These are phyloP conservation scores for Pyrenophora teres DNA, from an alignment of 2,329 filamentous ascomycete species.

Conservation along the genomic window DNA sequence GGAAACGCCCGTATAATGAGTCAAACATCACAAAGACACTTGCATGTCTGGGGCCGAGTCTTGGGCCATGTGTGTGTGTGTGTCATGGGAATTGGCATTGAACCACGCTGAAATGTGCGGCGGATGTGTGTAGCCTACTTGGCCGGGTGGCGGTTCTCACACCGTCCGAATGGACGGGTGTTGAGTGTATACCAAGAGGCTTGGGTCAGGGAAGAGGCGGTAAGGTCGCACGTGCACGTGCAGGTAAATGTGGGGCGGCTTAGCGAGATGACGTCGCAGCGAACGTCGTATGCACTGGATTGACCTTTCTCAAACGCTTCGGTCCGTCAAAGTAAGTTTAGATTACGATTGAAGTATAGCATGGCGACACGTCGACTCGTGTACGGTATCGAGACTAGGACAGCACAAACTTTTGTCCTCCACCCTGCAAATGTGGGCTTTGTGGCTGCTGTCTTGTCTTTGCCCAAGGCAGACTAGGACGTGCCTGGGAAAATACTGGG, in stretches of 20 bases:
- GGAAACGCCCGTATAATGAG: slow-evolving; percentile 15
- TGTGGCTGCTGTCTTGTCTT: slow-evolving; percentile 4
- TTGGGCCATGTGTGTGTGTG: slow-evolving; percentile 1
- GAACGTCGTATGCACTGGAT: slow-evolving; percentile 9
- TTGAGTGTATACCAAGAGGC: slow-evolving; percentile 10
- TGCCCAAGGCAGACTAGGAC: slow-evolving; percentile 24
- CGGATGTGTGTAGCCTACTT: background rate
- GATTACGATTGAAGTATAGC: slow-evolving; percentile 1
- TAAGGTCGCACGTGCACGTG: slow-evolving; percentile 22
- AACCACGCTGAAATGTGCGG: slow-evolving; percentile 2
- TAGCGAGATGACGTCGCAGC: slow-evolving; percentile 26
- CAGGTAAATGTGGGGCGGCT: slow-evolving; percentile 13
- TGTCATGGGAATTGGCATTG: no score
- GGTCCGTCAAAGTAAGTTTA: slow-evolving; percentile 4
- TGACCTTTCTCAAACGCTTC: slow-evolving; percentile 8
- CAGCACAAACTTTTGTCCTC: background rate
- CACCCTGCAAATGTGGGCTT: background rate
- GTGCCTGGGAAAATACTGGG: slow-evolving; percentile 17
- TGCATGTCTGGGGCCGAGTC: slow-evolving; percentile 9
- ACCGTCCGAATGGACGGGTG: slow-evolving; percentile 30
- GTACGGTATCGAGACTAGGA: background rate
- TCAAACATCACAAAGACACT: slow-evolving; percentile 1
- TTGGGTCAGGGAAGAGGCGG: slow-evolving; percentile 32
- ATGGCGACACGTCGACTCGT: background rate
- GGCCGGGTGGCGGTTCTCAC: slow-evolving; percentile 30